Evolutionary conservation across 2,329 filamentous ascomycete species (phyloP).

Genomic region (Aspergillus sp.): DNA sequence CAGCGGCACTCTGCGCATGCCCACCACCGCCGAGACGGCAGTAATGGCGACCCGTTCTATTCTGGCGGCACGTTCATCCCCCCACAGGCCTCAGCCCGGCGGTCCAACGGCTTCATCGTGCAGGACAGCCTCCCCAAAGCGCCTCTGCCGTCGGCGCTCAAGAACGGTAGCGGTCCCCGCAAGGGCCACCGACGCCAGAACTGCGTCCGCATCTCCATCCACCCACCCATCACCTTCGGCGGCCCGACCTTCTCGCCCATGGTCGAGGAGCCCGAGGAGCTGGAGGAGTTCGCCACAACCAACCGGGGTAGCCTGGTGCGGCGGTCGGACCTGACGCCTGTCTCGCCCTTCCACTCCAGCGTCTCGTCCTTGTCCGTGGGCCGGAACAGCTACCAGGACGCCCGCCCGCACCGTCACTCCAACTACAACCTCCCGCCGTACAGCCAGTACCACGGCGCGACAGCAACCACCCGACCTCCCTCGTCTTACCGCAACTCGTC

Average conservation of each 20-base stretch:
- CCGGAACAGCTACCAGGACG: constrained; percentile 14
- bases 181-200: constrained; percentile 44
- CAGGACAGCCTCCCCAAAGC: constrained; percentile 23
- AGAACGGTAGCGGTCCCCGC: constrained; percentile 30
- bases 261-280: constrained; percentile 36
- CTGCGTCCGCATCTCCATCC: constrained; percentile 43
- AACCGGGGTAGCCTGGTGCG: background rate
- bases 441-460: background rate
- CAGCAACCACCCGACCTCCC: background rate
- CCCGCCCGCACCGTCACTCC: constrained; percentile 4
- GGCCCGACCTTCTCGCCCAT: constrained; percentile 33
- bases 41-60: constrained; percentile 20
- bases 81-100: constrained; percentile 19
- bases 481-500: background rate
- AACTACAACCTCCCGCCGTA: background rate
- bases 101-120: constrained; percentile 9
- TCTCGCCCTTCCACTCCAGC: constrained; percentile 17
- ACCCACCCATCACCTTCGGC: constrained; percentile 35
- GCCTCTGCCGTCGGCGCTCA: constrained; percentile 32
- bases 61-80: constrained; percentile 19
- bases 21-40: constrained; percentile 19
- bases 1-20: constrained; percentile 22
- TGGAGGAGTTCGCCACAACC: constrained; percentile 24
- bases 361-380: constrained; percentile 16
- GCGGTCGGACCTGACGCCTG: background rate